Evolutionary conservation across 306 rosid genomes (phyloP), one percentile per base, ranked within the genome.

Genomic region (Neltuma alba): DNA sequence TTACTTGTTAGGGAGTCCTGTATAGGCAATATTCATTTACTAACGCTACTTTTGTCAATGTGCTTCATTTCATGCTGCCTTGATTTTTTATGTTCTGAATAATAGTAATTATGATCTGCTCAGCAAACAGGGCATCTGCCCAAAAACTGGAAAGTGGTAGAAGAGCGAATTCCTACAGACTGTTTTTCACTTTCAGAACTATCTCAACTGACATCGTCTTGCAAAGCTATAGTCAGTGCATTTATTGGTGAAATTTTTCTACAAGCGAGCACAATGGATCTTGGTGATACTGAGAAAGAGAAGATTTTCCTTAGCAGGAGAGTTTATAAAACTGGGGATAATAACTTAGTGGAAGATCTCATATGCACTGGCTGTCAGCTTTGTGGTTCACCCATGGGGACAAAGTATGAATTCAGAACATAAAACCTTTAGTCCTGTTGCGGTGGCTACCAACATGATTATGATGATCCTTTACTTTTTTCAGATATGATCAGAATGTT

Each of bases 311-410:
- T 89, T 27, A 85, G 98, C 80, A 76, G 76, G 84, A 89, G 92
- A 80, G 25, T 88, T 73, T 72, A 73, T 75, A 74, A 77, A 80
- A 62, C 68, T 2, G 84, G 82, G 84, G 84, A 87, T 77, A 40
- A 76, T 64, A 68, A 79, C 76, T 84, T 92, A 38, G 94, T 68
- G 36, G 85, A 77, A 50, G 89, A 88, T 88, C 90, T 94, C 79
- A 81, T 94, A 54, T 92, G 91, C 85, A 88, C 87, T 58, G 98
- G 98, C 62, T 94, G 98, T 84, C 88, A 75, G 83, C 80, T 92
- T 7, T 92, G 98, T 25, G 97, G 97, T 76, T 91, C 80, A 40
- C 91, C 97, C 54, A 66, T 94, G 81, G 87, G 82, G 82, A 82
- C 80, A 72, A 83, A 81, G 90, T 87, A 83, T 31, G 81, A 76